Percentiles rank a stretch among this genome's conserved stretches.
phyloP scores from a whole-genome alignment of 805 yeast species.

The Wickerhamiella kazuoi region DNA sequence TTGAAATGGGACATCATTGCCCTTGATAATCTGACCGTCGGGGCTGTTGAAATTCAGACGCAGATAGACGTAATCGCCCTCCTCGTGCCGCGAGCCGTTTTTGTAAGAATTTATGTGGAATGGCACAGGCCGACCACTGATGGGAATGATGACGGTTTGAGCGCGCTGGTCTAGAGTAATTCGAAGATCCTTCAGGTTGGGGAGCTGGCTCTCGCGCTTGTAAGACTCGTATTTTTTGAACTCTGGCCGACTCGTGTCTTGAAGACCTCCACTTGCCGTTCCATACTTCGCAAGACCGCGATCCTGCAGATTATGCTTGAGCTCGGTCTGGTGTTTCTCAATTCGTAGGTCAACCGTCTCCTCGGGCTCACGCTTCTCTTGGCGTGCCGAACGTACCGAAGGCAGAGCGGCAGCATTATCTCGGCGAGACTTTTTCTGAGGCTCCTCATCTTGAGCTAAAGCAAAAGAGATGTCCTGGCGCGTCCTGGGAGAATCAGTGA shows the following conservation, averaged over 20 bases:
- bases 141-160: constrained; percentile 80
- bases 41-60: constrained; percentile 89
- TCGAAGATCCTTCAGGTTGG: constrained; percentile 65
- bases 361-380: constrained; percentile 28
- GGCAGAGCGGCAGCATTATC: constrained; percentile 17
- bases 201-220: constrained; percentile 83
- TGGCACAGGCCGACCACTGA: constrained; percentile 92
- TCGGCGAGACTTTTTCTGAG: constrained; percentile 17
- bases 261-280: constrained; percentile 3
- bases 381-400: constrained; percentile 6
- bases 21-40: constrained; percentile 57
- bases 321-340: constrained; percentile 61
- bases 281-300: constrained; percentile 46
- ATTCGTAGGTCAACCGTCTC: constrained; percentile 68
- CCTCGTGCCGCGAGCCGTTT: constrained; percentile 88
- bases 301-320: constrained; percentile 71
- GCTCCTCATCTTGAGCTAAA: constrained; percentile 51
- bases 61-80: constrained; percentile 82
- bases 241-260: constrained; percentile 36
- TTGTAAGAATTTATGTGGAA: constrained; percentile 89
- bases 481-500: constrained; percentile 58
- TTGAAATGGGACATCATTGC: constrained; percentile 78
- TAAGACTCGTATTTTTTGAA: constrained; percentile 90
- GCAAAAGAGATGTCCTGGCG: constrained; percentile 67
- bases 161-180: constrained; percentile 75